Evolutionary conservation across 352 stramenopile genomes (phyloP), one percentile per base, ranked within the genome.

Genomic region (Phytophthora multivora): DNA sequence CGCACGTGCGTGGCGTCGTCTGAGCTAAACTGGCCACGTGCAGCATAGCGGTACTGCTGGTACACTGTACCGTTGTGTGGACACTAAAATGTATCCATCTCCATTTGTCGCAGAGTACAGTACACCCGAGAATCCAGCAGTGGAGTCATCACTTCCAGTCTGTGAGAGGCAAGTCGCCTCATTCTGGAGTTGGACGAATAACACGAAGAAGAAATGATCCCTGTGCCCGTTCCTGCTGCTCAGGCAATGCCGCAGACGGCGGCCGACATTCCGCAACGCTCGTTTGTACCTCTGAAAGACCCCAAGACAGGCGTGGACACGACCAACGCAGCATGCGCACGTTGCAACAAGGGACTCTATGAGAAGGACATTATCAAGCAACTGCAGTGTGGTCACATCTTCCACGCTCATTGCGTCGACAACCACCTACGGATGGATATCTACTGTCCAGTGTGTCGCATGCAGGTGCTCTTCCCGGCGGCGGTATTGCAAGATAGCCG

Each of bases 381-480:
- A 42, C 60, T 87, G 12, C 62, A 62, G 12, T 92, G 86, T 59
- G 67, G 60, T 31, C 80, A 94, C 58, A 25, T 83, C 11, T 91
- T 89, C 56, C 86, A 94, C 48, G 71, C 63, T 8, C 50, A 71
- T 2, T 94, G 86, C 41, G 59, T 81, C 13, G 79, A 94, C 43
- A 63, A 70, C 41, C 84, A 78, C 72, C 46, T 94, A 28, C 62
- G 51, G 5, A 64, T 26, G 9, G 59, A 81, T 21, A 49, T 83
- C 15, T 68, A 59, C 41, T 94, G 86, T 38, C 83, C 81, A 1
- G 53, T 78, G 2, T 94, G 86, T 57, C 73, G 77, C 28, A 66
- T 60, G 26, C 81, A 93, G 54, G 61, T 90, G 42, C 55, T 93
- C 9, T 91, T 85, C 40, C 83, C 83, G 0, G 28, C 74, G 19